Percentiles rank a stretch among this genome's conserved stretches.
These are phyloP conservation scores for Zygotorulaspora sp. DNA, from an alignment of 805 yeast species.

Conservation along the genomic window DNA sequence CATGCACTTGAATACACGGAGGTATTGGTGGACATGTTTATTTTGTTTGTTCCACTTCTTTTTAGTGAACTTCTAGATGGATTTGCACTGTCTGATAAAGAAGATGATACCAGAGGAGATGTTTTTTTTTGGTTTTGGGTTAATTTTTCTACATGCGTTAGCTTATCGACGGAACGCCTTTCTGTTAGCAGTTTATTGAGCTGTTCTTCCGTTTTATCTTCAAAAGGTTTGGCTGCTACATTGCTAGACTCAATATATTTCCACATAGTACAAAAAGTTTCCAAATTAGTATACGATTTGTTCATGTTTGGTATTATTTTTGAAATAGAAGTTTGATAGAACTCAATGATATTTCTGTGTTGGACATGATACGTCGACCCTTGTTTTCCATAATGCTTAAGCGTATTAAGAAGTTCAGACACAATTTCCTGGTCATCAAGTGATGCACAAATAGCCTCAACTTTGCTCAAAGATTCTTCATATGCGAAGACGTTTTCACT, in stretches of 20 bases:
- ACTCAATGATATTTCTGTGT: constrained; percentile 16
- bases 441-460: constrained; percentile 19
- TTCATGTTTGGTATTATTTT: constrained; percentile 18
- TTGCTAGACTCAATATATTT: constrained; percentile 21
- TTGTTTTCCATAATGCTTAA: constrained; percentile 15
- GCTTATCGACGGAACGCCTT: constrained; percentile 27
- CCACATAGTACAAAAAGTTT: constrained; percentile 24
- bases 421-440: constrained; percentile 5
- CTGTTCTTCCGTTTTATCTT: constrained; percentile 14
- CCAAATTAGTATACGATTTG: constrained; percentile 11
- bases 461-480: constrained; percentile 16
- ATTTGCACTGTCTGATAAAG: constrained; percentile 3
- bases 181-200: constrained; percentile 27
- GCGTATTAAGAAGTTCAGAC: constrained; percentile 7
- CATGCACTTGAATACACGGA: constrained; percentile 14
- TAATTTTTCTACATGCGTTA: constrained; percentile 17
- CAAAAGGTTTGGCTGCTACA: constrained; percentile 11
- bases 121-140: constrained; percentile 1
- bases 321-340: constrained; percentile 18
- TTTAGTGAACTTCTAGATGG: constrained; percentile 6
- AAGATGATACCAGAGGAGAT: constrained; percentile 4
- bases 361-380: constrained; percentile 19
- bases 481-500: constrained; percentile 27
- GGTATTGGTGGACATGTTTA: constrained; percentile 11
- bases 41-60: constrained; percentile 10